Evolutionary conservation across 176 grass and related monocot genomes (phyloP).

Genomic region (Puccinellia tenuiflora): DNA sequence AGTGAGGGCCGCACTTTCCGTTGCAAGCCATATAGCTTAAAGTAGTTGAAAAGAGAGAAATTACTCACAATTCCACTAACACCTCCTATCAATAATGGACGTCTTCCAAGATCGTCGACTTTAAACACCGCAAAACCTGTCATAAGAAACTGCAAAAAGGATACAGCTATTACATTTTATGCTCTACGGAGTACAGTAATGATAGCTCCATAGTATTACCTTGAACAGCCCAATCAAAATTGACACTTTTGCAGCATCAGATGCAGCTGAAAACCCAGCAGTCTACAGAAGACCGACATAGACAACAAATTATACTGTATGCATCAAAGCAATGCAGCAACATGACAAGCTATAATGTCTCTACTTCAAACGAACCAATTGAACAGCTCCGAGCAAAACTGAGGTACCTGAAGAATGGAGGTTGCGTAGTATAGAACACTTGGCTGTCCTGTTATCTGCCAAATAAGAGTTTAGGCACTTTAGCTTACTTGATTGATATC

Average conservation of each 20-base stretch:
- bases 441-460: conserved; percentile 93
- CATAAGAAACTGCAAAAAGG: conserved; percentile 63
- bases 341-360: not conserved
- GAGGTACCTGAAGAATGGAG: conserved; percentile 81
- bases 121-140: conserved; percentile 81
- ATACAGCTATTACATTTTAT: conserved; percentile 23
- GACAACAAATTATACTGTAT: conserved; percentile 13
- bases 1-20: not conserved
- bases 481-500: conserved; percentile 19
- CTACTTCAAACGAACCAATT: conserved; percentile 18
- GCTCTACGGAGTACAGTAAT: not conserved
- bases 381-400: conserved; percentile 23
- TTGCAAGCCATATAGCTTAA: not conserved
- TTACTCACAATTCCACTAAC: conserved; percentile 83
- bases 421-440: conserved; percentile 98
- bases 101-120: conserved; percentile 77
- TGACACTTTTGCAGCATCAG: conserved; percentile 81
- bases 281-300: conserved; percentile 45
- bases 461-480: conserved; percentile 31
- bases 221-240: conserved; percentile 94
- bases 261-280: conserved; percentile 89
- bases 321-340: not conserved
- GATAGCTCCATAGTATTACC: conserved; percentile 42
- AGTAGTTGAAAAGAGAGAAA: not conserved
- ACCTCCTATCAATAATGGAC: conserved; percentile 85